Percentiles rank a stretch among this genome's conserved stretches.
Evolutionary conservation across 2,329 filamentous ascomycete genomes (phyloP).

Genomic region (Dothiorella sarmentorum): DNA sequence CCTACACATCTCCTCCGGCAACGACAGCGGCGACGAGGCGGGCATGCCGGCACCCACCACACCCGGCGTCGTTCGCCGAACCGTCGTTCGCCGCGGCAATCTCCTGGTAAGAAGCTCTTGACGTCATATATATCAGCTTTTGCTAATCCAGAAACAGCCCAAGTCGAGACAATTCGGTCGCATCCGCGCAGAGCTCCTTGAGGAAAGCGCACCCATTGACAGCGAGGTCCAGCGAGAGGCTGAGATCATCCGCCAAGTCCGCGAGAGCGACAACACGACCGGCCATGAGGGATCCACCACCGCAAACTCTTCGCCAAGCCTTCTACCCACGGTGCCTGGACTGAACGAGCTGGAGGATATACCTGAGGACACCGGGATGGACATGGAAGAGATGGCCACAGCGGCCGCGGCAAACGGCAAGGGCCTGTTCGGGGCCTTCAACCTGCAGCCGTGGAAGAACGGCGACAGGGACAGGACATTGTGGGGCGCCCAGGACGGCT

Average conservation of each 20-base stretch:
- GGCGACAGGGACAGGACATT: constrained; percentile 67
- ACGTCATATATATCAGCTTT: background rate
- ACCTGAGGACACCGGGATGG: constrained; percentile 65
- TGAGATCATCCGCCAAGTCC: constrained; percentile 91
- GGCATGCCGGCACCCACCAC: constrained; percentile 50
- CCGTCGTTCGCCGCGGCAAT: constrained; percentile 84
- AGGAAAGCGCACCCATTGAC: constrained; percentile 84
- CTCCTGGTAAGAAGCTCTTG: constrained; percentile 62
- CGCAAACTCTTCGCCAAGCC: constrained; percentile 65
- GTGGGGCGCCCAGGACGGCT: constrained; percentile 77
- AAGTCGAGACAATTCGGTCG: constrained; percentile 96
- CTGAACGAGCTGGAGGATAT: constrained; percentile 64
- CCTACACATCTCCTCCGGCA: constrained; percentile 73
- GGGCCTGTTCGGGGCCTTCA: constrained; percentile 64
- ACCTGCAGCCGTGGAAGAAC: constrained; percentile 67
- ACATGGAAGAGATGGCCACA: constrained; percentile 26
- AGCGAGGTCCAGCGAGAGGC: constrained; percentile 86
- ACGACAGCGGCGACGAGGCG: constrained; percentile 71
- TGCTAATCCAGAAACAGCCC: constrained; percentile 54
- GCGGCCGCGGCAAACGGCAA: constrained; percentile 34
- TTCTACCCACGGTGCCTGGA: constrained; percentile 56
- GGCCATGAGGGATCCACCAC: constrained; percentile 43
- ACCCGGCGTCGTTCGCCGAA: constrained; percentile 73
- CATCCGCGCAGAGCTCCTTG: constrained; percentile 82
- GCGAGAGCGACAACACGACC: constrained; percentile 59